A percentile compares a stretch with the other conserved stretches of the same genome.
phyloP scores from a whole-genome alignment of 2,329 filamentous ascomycete species.

The Xylaria sp. region DNA sequence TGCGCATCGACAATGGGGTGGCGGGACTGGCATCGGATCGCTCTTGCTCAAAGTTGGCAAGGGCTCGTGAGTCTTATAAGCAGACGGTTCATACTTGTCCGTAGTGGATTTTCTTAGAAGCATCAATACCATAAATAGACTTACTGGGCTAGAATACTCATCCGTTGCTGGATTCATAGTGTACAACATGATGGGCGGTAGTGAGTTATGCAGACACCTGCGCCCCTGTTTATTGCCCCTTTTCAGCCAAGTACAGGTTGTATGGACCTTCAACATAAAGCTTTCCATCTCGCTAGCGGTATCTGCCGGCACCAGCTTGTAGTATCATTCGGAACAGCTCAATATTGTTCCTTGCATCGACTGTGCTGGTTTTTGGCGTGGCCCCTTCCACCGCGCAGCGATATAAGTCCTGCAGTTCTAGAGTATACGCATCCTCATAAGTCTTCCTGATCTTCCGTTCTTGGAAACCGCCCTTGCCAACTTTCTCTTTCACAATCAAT shows the following conservation, averaged over 20 bases:
- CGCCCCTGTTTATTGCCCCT: too few relatives aligned
- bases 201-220: too few relatives aligned
- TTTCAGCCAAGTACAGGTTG: too few relatives aligned
- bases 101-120: too few relatives aligned
- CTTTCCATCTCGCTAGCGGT: not conserved
- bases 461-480: slow-evolving; percentile 27
- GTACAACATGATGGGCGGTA: too few relatives aligned
- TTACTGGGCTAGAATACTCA: too few relatives aligned
- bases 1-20: slow-evolving; percentile 43
- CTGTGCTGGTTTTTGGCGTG: slow-evolving; percentile 27
- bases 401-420: slow-evolving; percentile 28
- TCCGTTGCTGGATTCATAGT: too few relatives aligned
- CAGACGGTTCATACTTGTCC: not conserved
- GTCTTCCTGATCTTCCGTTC: slow-evolving; percentile 29
- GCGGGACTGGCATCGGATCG: slow-evolving; percentile 40
- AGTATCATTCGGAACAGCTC: slow-evolving; percentile 29
- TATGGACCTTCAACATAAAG: too few relatives aligned
- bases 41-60: slow-evolving; percentile 37
- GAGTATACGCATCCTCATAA: slow-evolving; percentile 33
- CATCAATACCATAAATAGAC: too few relatives aligned
- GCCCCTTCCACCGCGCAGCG: slow-evolving; percentile 23
- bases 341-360: slow-evolving; percentile 30
- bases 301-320: not conserved
- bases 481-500: slow-evolving; percentile 43
- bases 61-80: slow-evolving; percentile 1